These are phyloP conservation scores for Oenanthe sinensis DNA, from an alignment of 129 eudicot genomes.

Conservation along the genomic window DNA sequence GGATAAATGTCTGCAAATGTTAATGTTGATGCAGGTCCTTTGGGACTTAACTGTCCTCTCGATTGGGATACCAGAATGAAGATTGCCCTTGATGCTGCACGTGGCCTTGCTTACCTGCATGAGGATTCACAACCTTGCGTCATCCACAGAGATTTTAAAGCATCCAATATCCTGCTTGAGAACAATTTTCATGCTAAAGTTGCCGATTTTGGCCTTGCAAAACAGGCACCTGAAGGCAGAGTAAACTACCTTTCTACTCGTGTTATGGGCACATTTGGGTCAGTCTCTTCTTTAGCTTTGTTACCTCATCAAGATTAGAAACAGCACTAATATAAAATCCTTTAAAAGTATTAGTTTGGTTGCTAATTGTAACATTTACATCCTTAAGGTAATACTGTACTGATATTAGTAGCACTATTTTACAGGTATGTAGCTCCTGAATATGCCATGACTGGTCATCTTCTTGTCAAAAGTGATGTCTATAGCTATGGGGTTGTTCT, in stretches of 20 bases:
- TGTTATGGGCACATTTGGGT: constrained; percentile 99
- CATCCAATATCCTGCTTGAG: constrained; percentile 87
- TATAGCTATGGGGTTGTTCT: constrained; percentile 98
- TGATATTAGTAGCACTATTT: constrained; percentile 15
- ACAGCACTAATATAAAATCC: not conserved
- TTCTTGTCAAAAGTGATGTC: constrained; percentile 91
- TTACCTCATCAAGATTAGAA: not conserved
- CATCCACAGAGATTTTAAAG: constrained; percentile 95
- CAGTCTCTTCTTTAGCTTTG: constrained; percentile 23
- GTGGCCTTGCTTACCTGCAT: constrained; percentile 96
- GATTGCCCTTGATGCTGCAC: constrained; percentile 98
- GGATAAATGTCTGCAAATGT: constrained; percentile 1
- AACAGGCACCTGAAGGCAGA: constrained; percentile 96
- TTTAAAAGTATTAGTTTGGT: not conserved
- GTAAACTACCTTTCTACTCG: constrained; percentile 84
- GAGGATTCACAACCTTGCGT: constrained; percentile 98
- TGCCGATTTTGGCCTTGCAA: constrained; percentile 97
- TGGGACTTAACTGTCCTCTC: constrained; percentile 85
- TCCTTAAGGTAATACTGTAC: not conserved
- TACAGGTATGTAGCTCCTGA: constrained; percentile 96
- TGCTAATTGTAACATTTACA: not conserved
- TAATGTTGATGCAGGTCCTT: constrained; percentile 55
- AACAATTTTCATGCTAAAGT: constrained; percentile 86
- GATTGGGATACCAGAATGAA: constrained; percentile 98
- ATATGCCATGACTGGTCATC: constrained; percentile 99